Base-by-base conservation (phyloP, 495 filamentous ascomycete species). In the Neurospora hispaniola region DNA sequence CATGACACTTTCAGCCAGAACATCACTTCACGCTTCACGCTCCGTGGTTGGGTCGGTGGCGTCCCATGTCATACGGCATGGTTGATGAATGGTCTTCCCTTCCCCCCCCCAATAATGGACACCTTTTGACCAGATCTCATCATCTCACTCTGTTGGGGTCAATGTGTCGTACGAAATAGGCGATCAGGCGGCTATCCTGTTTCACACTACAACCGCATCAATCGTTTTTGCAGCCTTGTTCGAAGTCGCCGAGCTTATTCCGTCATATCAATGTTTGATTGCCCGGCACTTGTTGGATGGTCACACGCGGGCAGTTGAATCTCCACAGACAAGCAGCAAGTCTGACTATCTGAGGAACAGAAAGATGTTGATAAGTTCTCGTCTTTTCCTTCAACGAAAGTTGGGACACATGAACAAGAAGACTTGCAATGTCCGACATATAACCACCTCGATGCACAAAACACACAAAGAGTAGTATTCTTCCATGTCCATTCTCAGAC, bases 111-210 rank as follows among this genome's bases (percentile, higher is more conserved):
- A 20, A 46, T 44, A 3, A 8, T 31, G 54, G 12, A 62, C 54
- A 3, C 14, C 5, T 31, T 31, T 66, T 66, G 54, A 18, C 27
- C 27, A 66, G 54, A 66, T 66, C 54, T 66, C 54, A 66, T 66
- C 54, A 66, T 66, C 54, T 66, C 14, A 18, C 54, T 16, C 27
- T 35, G 54, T 18, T 23, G 20, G 11, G 71, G 69, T 72, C 43
- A 14, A 9, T 16, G 38, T 72, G 73, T 72, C 27, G 54, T 69
- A 68, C 71, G 27, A 18, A 40, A 42, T 39, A 62, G 35, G 48
- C 48, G 48, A 72, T 69, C 10, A 72, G 54, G 71, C 71, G 71
- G 71, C 43, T 71, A 42, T 54, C 71, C 71, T 71, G 43, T 54
- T 40, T 35, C 54, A 14, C 27, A 35, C 6, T 66, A 35, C 27